phyloP scores from a whole-genome alignment of 2,329 filamentous ascomycete species.

The Ophiostoma angusticollis region DNA sequence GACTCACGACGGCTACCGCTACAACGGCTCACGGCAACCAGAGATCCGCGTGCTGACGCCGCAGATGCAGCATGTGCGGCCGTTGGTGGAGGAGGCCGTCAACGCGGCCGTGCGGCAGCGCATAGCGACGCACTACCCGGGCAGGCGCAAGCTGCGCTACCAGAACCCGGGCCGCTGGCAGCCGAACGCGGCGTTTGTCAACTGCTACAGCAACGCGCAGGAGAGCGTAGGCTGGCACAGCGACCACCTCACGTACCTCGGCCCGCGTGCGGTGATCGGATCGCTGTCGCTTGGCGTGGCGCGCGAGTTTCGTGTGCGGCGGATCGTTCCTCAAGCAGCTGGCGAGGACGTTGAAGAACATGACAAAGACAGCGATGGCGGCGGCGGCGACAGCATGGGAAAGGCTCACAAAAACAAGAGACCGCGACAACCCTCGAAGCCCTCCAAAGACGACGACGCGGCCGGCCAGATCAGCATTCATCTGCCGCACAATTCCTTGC shows the following conservation, averaged over 20 bases:
- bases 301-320: conserved; percentile 81
- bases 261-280: conserved; percentile 77
- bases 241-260: conserved; percentile 86
- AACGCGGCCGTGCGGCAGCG: conserved; percentile 64
- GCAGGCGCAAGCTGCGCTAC: conserved; percentile 59
- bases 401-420: neutral
- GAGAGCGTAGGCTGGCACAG: conserved; percentile 86
- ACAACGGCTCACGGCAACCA: conserved; percentile 65
- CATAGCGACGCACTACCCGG: conserved; percentile 55
- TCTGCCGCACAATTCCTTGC: conserved; percentile 82
- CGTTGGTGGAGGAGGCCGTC: conserved; percentile 59
- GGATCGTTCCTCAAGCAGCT: conserved; percentile 48
- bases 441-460: conserved; percentile 37
- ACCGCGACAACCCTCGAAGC: too few species aligned
- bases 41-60: conserved; percentile 68
- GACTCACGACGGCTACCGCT: conserved; percentile 52
- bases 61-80: conserved; percentile 56
- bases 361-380: conserved; percentile 38
- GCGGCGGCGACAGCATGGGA: conserved; percentile 16
- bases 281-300: conserved; percentile 83
- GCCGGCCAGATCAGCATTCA: conserved; percentile 87
- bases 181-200: conserved; percentile 87
- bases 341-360: conserved; percentile 46
- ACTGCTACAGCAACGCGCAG: conserved; percentile 73
- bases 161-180: conserved; percentile 64